Conservation (phyloP, 1,139 yeast genomes). For the Geotrichum aggregatum region DNA sequence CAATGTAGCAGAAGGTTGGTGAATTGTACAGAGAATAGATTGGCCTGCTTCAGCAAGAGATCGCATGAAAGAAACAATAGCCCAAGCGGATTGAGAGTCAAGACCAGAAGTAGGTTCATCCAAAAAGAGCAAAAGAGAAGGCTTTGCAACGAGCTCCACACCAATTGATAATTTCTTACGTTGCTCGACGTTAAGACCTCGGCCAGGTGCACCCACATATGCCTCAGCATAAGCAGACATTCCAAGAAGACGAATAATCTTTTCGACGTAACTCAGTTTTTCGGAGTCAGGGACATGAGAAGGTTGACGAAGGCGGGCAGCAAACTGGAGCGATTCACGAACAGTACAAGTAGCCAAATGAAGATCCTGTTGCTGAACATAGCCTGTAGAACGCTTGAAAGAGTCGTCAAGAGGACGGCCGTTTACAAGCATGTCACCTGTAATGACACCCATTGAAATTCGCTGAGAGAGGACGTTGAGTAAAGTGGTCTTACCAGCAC, state of each 20-base stretch:
- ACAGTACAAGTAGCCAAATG: constrained; percentile 55
- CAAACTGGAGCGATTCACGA: constrained; percentile 55
- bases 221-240: constrained; percentile 58
- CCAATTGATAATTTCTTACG: constrained; percentile 81
- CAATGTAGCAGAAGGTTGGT: constrained; percentile 71
- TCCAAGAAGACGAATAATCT: constrained; percentile 50
- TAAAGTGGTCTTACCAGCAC: constrained; percentile 63
- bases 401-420: constrained; percentile 50
- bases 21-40: constrained; percentile 73
- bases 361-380: constrained; percentile 60
- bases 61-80: constrained; percentile 47
- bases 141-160: constrained; percentile 81
- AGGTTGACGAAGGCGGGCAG: constrained; percentile 56
- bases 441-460: constrained; percentile 52
- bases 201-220: constrained; percentile 61
- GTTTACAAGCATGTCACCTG: constrained; percentile 60
- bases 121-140: constrained; percentile 67
- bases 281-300: constrained; percentile 45
- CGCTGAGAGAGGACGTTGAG: constrained; percentile 56
- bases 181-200: constrained; percentile 70
- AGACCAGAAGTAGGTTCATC: constrained; percentile 91
- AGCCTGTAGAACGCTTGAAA: constrained; percentile 57
- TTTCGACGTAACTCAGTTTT: constrained; percentile 53
- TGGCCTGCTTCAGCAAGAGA: constrained; percentile 72
- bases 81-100: constrained; percentile 87